Conservation (phyloP, 1,284 basidiomycete genomes). For the Fomitiporia mediterranea region DNA sequence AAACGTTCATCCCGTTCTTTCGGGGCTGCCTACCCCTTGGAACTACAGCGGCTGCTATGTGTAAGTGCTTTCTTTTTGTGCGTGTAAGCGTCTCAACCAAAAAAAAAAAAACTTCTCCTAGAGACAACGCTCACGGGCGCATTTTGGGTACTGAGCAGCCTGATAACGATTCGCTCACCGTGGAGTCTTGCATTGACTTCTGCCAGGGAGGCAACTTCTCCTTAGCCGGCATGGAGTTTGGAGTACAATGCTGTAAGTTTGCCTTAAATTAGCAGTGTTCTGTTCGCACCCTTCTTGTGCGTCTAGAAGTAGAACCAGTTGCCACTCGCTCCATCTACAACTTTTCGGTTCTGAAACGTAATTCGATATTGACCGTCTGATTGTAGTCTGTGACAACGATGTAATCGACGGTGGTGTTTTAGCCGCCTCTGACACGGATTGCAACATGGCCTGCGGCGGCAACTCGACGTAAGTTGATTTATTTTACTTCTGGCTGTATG, state of each 20-base stretch:
- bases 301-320: no score
- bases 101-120: not conserved
- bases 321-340: no score
- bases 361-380: no score
- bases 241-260: constrained; percentile 54
- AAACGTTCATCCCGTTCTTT: constrained; percentile 25
- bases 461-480: constrained; percentile 47
- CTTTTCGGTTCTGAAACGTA: no score
- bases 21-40: constrained; percentile 49
- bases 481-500: constrained; percentile 13
- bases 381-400: constrained; percentile 56
- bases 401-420: constrained; percentile 53
- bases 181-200: constrained; percentile 42
- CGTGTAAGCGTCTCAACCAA: not conserved
- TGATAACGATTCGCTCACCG: constrained; percentile 35
- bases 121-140: constrained; percentile 50
- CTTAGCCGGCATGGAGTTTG: constrained; percentile 43
- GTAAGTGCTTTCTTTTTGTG: constrained; percentile 12
- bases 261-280: not conserved
- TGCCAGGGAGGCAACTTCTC: constrained; percentile 43
- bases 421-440: constrained; percentile 42
- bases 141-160: constrained; percentile 35
- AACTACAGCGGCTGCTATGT: constrained; percentile 35
- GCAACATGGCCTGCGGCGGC: constrained; percentile 64
- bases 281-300: not conserved